phyloP scores from a whole-genome alignment of 108 stramenopile species.

The Stephanodiscus triporus region DNA sequence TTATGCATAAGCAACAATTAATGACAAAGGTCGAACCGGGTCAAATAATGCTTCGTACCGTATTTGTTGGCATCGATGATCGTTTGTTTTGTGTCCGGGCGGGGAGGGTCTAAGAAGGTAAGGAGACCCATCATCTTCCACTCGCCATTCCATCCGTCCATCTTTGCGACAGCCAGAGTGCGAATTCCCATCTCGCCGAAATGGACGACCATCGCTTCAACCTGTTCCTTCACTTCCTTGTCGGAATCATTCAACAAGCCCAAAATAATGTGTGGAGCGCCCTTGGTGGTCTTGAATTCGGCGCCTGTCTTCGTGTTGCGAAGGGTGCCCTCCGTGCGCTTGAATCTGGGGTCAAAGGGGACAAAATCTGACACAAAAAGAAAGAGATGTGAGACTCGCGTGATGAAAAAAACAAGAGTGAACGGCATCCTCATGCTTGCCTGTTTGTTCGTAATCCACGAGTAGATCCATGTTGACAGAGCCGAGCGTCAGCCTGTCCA shows the following conservation, averaged over 20 bases:
- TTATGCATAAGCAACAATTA: too few species aligned
- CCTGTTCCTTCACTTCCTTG: conserved; percentile 31
- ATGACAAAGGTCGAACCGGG: too few species aligned
- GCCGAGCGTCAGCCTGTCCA: conserved; percentile 61
- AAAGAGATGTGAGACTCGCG: neutral
- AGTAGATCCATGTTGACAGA: conserved; percentile 47
- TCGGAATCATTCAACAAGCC: conserved; percentile 36
- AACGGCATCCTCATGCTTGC: conserved; percentile 4
- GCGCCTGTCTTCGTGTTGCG: conserved; percentile 43
- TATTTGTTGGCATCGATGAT: conserved; percentile 53
- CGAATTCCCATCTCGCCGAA: conserved; percentile 76
- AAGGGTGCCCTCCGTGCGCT: conserved; percentile 75
- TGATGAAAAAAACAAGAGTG: too few species aligned
- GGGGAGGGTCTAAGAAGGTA: conserved; percentile 85
- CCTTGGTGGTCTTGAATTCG: conserved; percentile 72
- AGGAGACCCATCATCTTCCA: conserved; percentile 78
- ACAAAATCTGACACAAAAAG: conserved; percentile 48
- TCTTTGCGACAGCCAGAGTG: conserved; percentile 66
- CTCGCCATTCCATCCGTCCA: conserved; percentile 42
- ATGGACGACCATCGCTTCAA: conserved; percentile 56
- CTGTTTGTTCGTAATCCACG: conserved; percentile 49
- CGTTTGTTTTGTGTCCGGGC: conserved; percentile 77
- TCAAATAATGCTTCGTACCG: conserved; percentile 22
- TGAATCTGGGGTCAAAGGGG: conserved; percentile 81
- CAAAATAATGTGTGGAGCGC: conserved; percentile 76